These are phyloP conservation scores for Cynanchum wilfordii DNA, from an alignment of 257 asterid genomes.

Conservation along the genomic window DNA sequence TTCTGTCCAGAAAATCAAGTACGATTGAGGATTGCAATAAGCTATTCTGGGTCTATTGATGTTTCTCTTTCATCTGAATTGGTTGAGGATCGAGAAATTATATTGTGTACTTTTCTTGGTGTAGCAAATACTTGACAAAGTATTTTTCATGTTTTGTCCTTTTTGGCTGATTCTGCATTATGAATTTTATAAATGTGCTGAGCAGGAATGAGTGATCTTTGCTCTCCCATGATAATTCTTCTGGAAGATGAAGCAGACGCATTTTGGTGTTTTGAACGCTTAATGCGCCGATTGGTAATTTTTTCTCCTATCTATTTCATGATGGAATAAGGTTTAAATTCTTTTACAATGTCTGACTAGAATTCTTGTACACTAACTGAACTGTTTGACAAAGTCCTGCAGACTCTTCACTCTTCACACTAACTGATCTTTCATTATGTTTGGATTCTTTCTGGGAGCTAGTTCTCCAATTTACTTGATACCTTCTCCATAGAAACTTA, in stretches of 20 bases:
- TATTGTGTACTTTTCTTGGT: background rate
- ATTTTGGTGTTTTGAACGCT: conserved; percentile 91
- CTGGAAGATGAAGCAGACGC: conserved; percentile 92
- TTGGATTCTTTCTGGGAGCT: no score
- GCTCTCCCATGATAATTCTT: conserved; percentile 92
- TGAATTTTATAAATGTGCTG: conserved; percentile 24
- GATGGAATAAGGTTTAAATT: background rate
- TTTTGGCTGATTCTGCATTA: background rate
- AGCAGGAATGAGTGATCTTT: conserved; percentile 95
- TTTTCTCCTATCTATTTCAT: background rate
- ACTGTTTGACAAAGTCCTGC: background rate
- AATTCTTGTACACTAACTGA: background rate
- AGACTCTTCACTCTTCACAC: background rate
- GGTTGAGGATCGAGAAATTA: background rate
- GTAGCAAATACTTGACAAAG: background rate
- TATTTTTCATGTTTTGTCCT: background rate
- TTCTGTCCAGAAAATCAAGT: background rate
- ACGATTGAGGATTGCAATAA: background rate
- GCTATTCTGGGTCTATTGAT: no score
- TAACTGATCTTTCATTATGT: background rate
- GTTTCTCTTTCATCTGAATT: background rate
- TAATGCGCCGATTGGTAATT: conserved; percentile 83
- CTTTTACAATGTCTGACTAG: background rate
- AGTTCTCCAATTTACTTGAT: no score
- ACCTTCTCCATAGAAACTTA: background rate